These are phyloP conservation scores for Nyssa sinensis DNA, from an alignment of 148 eudicot species.

Conservation along the genomic window DNA sequence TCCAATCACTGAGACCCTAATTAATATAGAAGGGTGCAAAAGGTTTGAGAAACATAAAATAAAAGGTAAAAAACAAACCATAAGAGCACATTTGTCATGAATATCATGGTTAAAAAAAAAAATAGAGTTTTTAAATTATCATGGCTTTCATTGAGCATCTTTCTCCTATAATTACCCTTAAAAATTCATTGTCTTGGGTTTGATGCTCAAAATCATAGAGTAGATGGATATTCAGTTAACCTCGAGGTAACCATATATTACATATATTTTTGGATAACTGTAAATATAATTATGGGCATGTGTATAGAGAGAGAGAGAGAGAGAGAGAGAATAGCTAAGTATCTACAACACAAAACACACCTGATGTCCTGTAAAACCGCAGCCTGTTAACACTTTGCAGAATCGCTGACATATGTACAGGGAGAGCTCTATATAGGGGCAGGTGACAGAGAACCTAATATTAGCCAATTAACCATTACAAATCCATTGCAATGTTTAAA, in stretches of 20 bases:
- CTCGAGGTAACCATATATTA: not conserved
- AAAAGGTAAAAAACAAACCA: too few species aligned
- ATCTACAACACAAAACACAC: constrained; percentile 44
- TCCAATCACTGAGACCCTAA: not conserved
- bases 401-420: constrained; percentile 84
- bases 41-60: not conserved
- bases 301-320: not conserved
- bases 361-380: constrained; percentile 75
- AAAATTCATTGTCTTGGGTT: not conserved
- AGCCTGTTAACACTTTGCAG: constrained; percentile 86
- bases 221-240: not conserved
- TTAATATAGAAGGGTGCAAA: not conserved
- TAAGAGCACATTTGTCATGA: not conserved
- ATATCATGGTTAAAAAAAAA: not conserved
- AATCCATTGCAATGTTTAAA: constrained; percentile 13
- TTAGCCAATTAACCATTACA: constrained; percentile 15
- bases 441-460: constrained; percentile 76
- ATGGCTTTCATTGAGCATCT: not conserved
- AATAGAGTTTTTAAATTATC: not conserved
- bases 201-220: not conserved
- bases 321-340: not conserved
- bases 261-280: too few species aligned
- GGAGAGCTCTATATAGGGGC: constrained; percentile 78
- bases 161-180: not conserved
- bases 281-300: not conserved